These are phyloP conservation scores for Cryptococcus jaspeensis DNA, from an alignment of 1,284 basidiomycete genomes.

Conservation along the genomic window DNA sequence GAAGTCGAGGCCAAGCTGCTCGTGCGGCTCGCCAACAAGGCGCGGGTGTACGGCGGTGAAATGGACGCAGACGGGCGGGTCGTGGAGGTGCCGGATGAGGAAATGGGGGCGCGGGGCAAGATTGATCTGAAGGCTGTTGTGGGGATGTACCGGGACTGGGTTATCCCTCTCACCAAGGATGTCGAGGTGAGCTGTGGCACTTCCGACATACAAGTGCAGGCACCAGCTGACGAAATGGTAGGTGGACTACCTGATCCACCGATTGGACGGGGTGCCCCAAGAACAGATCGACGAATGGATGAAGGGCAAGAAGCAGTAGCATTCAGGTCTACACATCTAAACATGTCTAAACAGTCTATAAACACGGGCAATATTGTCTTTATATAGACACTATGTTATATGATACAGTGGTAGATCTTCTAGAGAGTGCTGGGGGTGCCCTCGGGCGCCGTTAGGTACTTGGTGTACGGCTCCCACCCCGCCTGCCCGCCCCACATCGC, in stretches of 20 bases:
- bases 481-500: slow-evolving; percentile 32
- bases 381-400: background rate
- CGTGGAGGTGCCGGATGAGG: slow-evolving; percentile 25
- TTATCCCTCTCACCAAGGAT: slow-evolving; percentile 96
- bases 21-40: slow-evolving; percentile 85
- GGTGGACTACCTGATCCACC: slow-evolving; percentile 87
- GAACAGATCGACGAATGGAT: slow-evolving; percentile 72
- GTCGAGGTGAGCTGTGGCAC: slow-evolving; percentile 73
- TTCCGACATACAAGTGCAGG: background rate
- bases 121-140: slow-evolving; percentile 93
- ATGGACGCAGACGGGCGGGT: slow-evolving; percentile 71
- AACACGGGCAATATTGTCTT: background rate
- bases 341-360: background rate
- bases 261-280: slow-evolving; percentile 75
- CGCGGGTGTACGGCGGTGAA: slow-evolving; percentile 87
- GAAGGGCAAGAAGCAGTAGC: slow-evolving; percentile 17
- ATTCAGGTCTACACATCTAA: too few relatives aligned
- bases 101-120: slow-evolving; percentile 57
- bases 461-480: slow-evolving; percentile 37
- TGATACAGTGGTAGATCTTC: background rate
- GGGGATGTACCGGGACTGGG: slow-evolving; percentile 86
- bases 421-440: background rate
- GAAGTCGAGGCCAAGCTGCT: slow-evolving; percentile 88
- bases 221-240: slow-evolving; percentile 44
- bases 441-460: slow-evolving; percentile 25